phyloP scores from a whole-genome alignment of 805 yeast genomes.

The Pichia scutulata region DNA sequence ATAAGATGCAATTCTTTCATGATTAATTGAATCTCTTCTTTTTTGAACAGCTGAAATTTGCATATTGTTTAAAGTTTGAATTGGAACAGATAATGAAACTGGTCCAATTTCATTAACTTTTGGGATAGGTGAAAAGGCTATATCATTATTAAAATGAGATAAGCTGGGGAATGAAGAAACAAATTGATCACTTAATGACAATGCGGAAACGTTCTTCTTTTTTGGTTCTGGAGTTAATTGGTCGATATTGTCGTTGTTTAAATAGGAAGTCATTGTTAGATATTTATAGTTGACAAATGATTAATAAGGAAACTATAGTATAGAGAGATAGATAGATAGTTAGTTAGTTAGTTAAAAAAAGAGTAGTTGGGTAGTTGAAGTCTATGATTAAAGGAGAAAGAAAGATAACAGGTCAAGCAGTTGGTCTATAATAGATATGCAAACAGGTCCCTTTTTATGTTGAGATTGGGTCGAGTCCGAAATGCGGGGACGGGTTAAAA shows the following conservation, averaged over 20 bases:
- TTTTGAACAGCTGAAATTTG: neutral
- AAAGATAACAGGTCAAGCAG: too few species aligned
- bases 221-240: slow-evolving; percentile 54
- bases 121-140: neutral
- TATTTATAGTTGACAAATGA: too few species aligned
- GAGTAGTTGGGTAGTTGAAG: too few species aligned
- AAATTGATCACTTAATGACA: slow-evolving; percentile 71
- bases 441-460: neutral
- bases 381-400: too few species aligned
- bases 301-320: too few species aligned
- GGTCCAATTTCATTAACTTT: neutral
- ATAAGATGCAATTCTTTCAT: slow-evolving; percentile 66
- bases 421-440: too few species aligned
- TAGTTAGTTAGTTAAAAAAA: too few species aligned
- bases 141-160: slow-evolving; percentile 13
- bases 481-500: neutral
- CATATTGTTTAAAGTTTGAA: neutral
- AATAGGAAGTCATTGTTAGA: slow-evolving; percentile 34
- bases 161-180: slow-evolving; percentile 30
- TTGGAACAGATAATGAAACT: neutral
- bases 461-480: neutral
- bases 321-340: neutral
- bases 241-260: slow-evolving; percentile 70
- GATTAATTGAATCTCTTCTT: slow-evolving; percentile 37
- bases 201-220: slow-evolving; percentile 55